A percentile compares a stretch with the other conserved stretches of the same genome.
Conservation (phyloP, 169 alveolate species). For the Plasmodium berghei region DNA sequence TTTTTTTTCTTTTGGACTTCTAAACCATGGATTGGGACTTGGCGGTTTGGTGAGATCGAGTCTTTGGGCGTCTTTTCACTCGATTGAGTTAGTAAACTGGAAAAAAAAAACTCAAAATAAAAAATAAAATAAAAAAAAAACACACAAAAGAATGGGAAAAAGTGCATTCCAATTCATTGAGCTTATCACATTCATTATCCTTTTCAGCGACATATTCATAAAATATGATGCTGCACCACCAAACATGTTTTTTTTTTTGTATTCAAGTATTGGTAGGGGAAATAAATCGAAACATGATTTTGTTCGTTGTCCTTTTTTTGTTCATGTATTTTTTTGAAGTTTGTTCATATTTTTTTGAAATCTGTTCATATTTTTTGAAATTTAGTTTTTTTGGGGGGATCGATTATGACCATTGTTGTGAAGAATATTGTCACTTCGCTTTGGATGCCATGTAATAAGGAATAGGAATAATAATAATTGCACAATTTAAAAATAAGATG, state of each 20-base stretch:
- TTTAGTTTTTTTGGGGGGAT: constrained; percentile 30
- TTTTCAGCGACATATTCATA: constrained; percentile 27
- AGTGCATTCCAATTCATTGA: not conserved
- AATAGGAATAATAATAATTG: too few relatives aligned
- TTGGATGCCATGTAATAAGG: constrained; percentile 25
- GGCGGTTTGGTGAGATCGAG: not conserved
- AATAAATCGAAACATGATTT: not conserved
- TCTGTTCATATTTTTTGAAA: not conserved
- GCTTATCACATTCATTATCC: not conserved
- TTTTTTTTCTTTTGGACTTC: not conserved
- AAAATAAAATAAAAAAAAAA: not conserved
- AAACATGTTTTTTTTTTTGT: constrained; percentile 31
- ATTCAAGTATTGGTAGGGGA: constrained; percentile 11
- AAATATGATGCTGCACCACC: constrained; percentile 55
- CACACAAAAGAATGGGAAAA: not conserved
- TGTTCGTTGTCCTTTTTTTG: too few relatives aligned
- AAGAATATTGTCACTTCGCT: constrained; percentile 3
- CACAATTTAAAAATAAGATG: too few relatives aligned
- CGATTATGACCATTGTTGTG: constrained; percentile 21
- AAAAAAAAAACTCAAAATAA: not conserved
- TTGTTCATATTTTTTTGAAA: too few relatives aligned
- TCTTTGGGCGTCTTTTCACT: constrained; percentile 7
- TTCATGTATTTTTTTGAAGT: too few relatives aligned
- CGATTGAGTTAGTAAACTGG: constrained; percentile 6
- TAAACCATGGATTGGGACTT: constrained; percentile 8